Evolutionary conservation across 805 yeast species (phyloP), one percentile per base, ranked within the genome.

Genomic region (Metschnikowia reukaufii): DNA sequence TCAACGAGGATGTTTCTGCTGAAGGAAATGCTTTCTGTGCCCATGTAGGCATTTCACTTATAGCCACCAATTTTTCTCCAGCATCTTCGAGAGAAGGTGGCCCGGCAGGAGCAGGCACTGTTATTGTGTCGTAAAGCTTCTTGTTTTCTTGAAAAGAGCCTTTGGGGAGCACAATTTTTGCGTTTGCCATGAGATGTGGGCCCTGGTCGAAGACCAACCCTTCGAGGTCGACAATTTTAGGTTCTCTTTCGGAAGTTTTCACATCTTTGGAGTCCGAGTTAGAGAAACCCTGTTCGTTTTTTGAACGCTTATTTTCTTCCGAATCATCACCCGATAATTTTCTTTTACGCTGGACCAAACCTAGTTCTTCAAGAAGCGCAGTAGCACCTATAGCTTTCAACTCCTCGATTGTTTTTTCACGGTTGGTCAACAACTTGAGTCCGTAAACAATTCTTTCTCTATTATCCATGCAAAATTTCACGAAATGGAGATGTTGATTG

Each of bases 41-140:
- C 97, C 97, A 94, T 18, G 68, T 76, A 0, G 99, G 98, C 20
- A 94, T 63, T 2, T 74, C 77, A 2, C 78, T 43, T 1, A 88
- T 81, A 2, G 79, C 67, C 3, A 88, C 81, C 9, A 86, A 63
- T 15, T 67, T 57, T 42, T 79, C 72, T 66, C 60, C 61, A 5
- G 46, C 16, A 4, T 58, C 61, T 1, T 64, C 66, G 3, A 81
- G 74, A 20, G 76, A 73, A 1, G 65, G 61, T 1, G 70, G 65
- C 1, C 65, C 52, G 13, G 67, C 63, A 0, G 97, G 96, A 0
- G 97, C 84, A 0, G 99, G 99, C n/a, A 94, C 81, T 51, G 84
- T 90, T 31, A 91, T 87, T 56, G 89, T 95, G 60, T 92, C 98
- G 66, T 92, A 92, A 4, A 78, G 68, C 48, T 79, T 82, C 52